Evolutionary conservation across 2,329 filamentous ascomycete genomes (phyloP).

Genomic region (Bipolaris cookei): DNA sequence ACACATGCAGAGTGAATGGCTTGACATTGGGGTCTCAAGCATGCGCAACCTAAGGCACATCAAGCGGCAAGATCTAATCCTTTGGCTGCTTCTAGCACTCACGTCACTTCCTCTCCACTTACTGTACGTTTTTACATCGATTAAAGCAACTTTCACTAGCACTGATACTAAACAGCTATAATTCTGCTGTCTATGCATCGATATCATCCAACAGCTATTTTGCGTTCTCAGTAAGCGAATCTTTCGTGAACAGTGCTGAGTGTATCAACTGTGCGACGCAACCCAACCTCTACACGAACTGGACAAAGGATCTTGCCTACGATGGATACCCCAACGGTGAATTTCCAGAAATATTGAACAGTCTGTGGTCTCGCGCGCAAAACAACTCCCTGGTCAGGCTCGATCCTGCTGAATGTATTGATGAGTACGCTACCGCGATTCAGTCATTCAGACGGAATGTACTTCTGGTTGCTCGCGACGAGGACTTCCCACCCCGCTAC

Average conservation of each 20-base stretch:
- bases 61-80: neutral
- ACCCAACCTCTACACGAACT: neutral
- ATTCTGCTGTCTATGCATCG: constrained; percentile 33
- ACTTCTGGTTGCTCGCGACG: constrained; percentile 19
- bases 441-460: constrained; percentile 20
- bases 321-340: neutral
- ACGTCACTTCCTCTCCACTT: constrained; percentile 2
- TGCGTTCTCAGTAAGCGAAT: constrained; percentile 2
- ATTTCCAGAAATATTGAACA: neutral
- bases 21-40: neutral
- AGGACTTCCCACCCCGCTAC: neutral
- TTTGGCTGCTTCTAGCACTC: neutral
- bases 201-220: constrained; percentile 24
- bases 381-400: constrained; percentile 9
- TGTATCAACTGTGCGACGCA: neutral
- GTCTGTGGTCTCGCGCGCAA: constrained; percentile 4
- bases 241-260: neutral
- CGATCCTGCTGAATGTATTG: constrained; percentile 20
- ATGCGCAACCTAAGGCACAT: constrained; percentile 1
- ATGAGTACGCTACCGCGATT: constrained; percentile 23
- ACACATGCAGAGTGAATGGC: neutral
- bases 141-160: neutral
- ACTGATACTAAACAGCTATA: constrained; percentile 25
- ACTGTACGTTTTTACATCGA: neutral
- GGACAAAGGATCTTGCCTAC: constrained; percentile 12